A percentile compares a stretch with the other conserved stretches of the same genome.
Conservation (phyloP, 345 rosid species). For the Anastatica hierochuntica region DNA sequence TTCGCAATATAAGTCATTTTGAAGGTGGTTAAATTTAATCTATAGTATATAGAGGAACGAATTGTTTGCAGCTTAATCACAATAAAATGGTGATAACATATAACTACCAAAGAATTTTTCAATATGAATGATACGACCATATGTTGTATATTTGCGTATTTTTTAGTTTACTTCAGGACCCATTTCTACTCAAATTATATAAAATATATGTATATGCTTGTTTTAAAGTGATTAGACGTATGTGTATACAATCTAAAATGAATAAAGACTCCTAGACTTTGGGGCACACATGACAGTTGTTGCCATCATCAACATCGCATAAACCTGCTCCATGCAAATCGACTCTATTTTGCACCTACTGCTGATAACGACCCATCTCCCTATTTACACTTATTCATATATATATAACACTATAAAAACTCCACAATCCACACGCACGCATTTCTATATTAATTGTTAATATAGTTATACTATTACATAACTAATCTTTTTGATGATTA, state of each 20-base stretch:
- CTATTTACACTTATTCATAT: neutral
- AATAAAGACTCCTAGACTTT: conserved; percentile 32
- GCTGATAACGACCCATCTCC: conserved; percentile 36
- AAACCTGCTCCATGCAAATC: conserved; percentile 33
- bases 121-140: neutral
- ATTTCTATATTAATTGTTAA: neutral
- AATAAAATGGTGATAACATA: neutral
- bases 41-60: neutral
- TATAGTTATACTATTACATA: neutral
- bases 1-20: neutral
- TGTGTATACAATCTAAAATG: neutral
- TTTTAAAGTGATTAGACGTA: neutral
- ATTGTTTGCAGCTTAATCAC: neutral
- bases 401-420: neutral
- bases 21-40: no score
- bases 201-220: neutral
- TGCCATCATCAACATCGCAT: conserved; percentile 34
- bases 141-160: neutral
- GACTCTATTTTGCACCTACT: conserved; percentile 33
- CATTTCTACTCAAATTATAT: neutral
- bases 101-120: neutral
- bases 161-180: neutral
- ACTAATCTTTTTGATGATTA: neutral
- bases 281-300: conserved; percentile 45
- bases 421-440: conserved; percentile 6